Percentiles rank a stretch among this genome's conserved stretches.
Evolutionary conservation across 2,329 filamentous ascomycete genomes (phyloP).

Genomic region (Beauveria sp.): DNA sequence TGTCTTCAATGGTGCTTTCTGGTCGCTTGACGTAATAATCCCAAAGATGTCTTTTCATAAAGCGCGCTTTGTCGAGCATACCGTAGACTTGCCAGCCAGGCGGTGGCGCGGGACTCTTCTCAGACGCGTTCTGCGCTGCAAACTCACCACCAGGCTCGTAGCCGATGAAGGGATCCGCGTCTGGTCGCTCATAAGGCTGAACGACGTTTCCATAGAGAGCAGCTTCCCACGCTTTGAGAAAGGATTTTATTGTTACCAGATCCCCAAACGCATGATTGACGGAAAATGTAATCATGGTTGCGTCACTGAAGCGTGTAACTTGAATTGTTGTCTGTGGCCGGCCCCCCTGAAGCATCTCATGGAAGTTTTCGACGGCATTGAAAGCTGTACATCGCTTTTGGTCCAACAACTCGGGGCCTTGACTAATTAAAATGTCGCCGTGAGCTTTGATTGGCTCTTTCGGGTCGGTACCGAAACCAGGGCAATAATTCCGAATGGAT

Average conservation of each 20-base stretch:
- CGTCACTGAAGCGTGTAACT: not conserved
- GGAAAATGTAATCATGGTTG: not conserved
- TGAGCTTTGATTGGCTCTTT: not conserved
- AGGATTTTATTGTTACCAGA: not conserved
- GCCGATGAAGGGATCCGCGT: not conserved
- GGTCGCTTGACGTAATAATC: not conserved
- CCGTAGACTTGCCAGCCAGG: not conserved
- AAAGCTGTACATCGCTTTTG: not conserved
- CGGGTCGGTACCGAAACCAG: not conserved
- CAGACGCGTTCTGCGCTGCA: not conserved
- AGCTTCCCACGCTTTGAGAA: not conserved
- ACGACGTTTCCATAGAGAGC: not conserved
- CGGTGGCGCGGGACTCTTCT: not conserved
- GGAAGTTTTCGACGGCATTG: not conserved
- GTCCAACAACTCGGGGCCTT: not conserved
- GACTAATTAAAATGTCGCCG: not conserved
- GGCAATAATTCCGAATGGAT: not conserved
- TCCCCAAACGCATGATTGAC: conserved; percentile 2
- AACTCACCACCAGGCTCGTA: not conserved
- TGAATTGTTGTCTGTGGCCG: not conserved
- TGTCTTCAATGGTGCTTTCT: not conserved
- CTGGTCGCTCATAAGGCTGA: not conserved
- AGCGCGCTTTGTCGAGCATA: not conserved
- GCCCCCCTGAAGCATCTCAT: not conserved
- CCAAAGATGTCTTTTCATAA: not conserved